Evolutionary conservation across 2,329 filamentous ascomycete genomes (phyloP).

Genomic region (Colletotrichum cereale): DNA sequence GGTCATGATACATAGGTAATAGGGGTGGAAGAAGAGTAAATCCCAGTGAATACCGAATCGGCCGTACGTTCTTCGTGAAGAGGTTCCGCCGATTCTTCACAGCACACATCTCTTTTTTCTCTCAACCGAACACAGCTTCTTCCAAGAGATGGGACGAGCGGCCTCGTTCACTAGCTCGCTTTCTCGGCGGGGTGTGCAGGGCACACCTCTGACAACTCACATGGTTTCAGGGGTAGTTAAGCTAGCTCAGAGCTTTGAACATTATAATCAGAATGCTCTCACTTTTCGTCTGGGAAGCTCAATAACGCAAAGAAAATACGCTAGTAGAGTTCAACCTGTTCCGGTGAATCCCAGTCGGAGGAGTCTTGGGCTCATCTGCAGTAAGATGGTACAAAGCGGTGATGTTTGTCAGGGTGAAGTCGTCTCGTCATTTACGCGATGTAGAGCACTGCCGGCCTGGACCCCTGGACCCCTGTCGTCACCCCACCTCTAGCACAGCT

Average conservation of each 20-base stretch:
- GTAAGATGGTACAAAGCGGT: not conserved
- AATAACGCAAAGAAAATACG: not conserved
- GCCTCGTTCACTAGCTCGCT: not conserved
- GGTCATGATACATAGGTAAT: no score
- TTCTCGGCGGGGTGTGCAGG: not conserved
- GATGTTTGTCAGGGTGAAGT: not conserved
- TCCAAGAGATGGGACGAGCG: not conserved
- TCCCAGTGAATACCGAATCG: not conserved
- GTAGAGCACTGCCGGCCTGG: conserved; percentile 1
- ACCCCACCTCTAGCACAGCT: conserved; percentile 18
- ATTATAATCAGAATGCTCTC: no score
- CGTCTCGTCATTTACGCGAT: not conserved
- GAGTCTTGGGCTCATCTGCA: not conserved
- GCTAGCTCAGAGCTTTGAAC: not conserved
- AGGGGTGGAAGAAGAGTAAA: not conserved
- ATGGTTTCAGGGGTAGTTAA: not conserved
- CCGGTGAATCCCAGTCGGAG: not conserved
- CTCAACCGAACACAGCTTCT: not conserved
- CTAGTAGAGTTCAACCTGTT: no score
- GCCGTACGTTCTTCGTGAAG: not conserved
- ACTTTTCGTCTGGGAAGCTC: not conserved
- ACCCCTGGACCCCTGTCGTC: conserved; percentile 20
- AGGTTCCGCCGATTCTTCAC: not conserved
- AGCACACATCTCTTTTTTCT: not conserved
- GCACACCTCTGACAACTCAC: not conserved